Evolutionary conservation across 78 protist species (phyloP).

Genomic region (Dictyostelium intermedium): DNA sequence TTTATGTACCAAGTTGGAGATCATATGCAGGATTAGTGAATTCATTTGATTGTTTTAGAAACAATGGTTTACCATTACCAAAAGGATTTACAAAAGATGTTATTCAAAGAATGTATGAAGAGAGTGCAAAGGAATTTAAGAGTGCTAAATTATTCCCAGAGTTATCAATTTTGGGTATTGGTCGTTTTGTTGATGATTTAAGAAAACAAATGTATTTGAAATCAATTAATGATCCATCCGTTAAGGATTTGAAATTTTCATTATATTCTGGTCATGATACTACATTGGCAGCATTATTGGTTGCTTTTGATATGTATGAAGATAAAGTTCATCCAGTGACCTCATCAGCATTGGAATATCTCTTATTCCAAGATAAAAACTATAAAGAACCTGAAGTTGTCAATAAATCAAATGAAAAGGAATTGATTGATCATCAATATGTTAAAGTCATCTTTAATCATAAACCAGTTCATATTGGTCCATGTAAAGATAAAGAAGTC

Average conservation of each 20-base stretch:
- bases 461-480: slow-evolving; percentile 18
- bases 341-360: slow-evolving; percentile 33
- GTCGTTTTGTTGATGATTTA: slow-evolving; percentile 53
- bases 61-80: slow-evolving; percentile 60
- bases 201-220: not conserved
- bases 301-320: slow-evolving; percentile 54
- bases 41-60: slow-evolving; percentile 63
- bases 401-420: not conserved
- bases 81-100: slow-evolving; percentile 39
- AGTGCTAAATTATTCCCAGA: slow-evolving; percentile 2
- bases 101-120: slow-evolving; percentile 60
- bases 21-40: slow-evolving; percentile 68
- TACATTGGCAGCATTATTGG: slow-evolving; percentile 62
- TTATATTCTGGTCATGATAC: slow-evolving; percentile 69
- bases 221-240: not conserved
- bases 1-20: not conserved
- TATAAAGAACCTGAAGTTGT: not conserved
- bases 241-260: slow-evolving; percentile 29
- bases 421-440: slow-evolving; percentile 27
- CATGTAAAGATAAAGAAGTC: slow-evolving; percentile 56
- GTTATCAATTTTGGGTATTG: slow-evolving; percentile 28
- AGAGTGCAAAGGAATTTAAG: slow-evolving; percentile 58
- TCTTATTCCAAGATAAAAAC: slow-evolving; percentile 30
- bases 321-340: slow-evolving; percentile 60
- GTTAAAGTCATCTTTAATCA: slow-evolving; percentile 63